Evolutionary conservation across 1,284 basidiomycete species (phyloP), one percentile per base, ranked within the genome.

Genomic region (Coniferiporia sulphurascens): DNA sequence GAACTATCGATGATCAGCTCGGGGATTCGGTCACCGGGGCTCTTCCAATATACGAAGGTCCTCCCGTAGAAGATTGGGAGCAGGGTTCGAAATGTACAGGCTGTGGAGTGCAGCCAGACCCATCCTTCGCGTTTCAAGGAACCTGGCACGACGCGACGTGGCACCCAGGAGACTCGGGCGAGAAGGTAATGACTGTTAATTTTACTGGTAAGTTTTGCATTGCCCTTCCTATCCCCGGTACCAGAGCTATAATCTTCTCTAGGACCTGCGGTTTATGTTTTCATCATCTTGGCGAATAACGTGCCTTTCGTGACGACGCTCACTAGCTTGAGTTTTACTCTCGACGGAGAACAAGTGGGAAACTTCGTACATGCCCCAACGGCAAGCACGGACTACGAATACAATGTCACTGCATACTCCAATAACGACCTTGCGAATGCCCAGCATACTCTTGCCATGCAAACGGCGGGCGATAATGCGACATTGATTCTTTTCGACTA

Each of bases 11-110:
- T 17, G 34, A 38, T 13, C 34, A 52, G 51, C n/a, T n/a, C n/a
- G n/a, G n/a, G n/a, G n/a, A n/a, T n/a, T n/a, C n/a, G n/a, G n/a
- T n/a, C n/a, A n/a, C 35, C 15, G 7, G 51, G 51, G 9, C 34
- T 36, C 17, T 35, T 12, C 51, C 51, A 15, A 38, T 32, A 17
- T 52, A 52, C n/a, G 17, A 12, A 9, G 44, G 44, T 15, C 6
- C n/a, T 45, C 6, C 12, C 6, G 6, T 45, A n/a, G 44, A 45
- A 3, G 27, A 15, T 5, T 68, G 66, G 65, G 51, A 56, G 1
- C 63, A 67, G 48, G 66, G 66, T 0, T 27, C 60, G 8, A 50
- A 36, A 12, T 67, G 66, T 44, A n/a, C 55, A 1, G 55, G 21
- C 15, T 67, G 65, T 41, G 46, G 13, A n/a, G 51, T 55, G n/a